phyloP scores from a whole-genome alignment of 2,329 filamentous ascomycete genomes.

The Fonsecaea pugnacius region DNA sequence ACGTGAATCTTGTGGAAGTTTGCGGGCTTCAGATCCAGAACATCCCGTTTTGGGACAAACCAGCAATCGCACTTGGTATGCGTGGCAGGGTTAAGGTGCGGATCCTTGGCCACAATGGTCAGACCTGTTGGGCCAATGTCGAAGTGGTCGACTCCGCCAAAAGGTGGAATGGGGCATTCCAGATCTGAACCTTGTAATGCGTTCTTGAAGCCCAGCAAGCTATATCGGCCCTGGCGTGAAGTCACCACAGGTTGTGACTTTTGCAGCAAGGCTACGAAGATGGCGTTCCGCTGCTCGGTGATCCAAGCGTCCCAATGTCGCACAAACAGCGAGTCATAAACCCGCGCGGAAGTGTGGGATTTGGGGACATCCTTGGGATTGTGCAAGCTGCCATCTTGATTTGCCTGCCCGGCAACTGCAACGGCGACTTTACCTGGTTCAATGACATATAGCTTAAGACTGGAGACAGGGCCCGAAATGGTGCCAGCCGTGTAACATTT shows the following conservation, averaged over 20 bases:
- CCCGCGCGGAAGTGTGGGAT: slow-evolving; percentile 50
- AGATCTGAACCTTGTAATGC: slow-evolving; percentile 47
- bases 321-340: slow-evolving; percentile 59
- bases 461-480: slow-evolving; percentile 51
- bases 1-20: slow-evolving; percentile 44
- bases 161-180: slow-evolving; percentile 55
- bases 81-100: slow-evolving; percentile 49
- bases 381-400: slow-evolving; percentile 53
- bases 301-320: slow-evolving; percentile 60
- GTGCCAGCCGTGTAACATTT: slow-evolving; percentile 52
- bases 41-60: slow-evolving; percentile 50
- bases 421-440: slow-evolving; percentile 51
- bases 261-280: slow-evolving; percentile 56
- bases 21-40: slow-evolving; percentile 44
- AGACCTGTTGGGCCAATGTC: slow-evolving; percentile 50
- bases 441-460: slow-evolving; percentile 51
- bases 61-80: slow-evolving; percentile 55
- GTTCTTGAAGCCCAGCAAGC: slow-evolving; percentile 50
- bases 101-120: slow-evolving; percentile 51
- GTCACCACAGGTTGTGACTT: slow-evolving; percentile 45
- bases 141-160: slow-evolving; percentile 53
- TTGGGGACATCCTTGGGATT: slow-evolving; percentile 56
- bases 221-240: slow-evolving; percentile 44
- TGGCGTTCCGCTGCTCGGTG: slow-evolving; percentile 54
- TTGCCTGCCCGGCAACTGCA: slow-evolving; percentile 54